These are phyloP conservation scores for Colletotrichum echinochloae DNA, from an alignment of 2,329 filamentous ascomycete species.

Conservation along the genomic window DNA sequence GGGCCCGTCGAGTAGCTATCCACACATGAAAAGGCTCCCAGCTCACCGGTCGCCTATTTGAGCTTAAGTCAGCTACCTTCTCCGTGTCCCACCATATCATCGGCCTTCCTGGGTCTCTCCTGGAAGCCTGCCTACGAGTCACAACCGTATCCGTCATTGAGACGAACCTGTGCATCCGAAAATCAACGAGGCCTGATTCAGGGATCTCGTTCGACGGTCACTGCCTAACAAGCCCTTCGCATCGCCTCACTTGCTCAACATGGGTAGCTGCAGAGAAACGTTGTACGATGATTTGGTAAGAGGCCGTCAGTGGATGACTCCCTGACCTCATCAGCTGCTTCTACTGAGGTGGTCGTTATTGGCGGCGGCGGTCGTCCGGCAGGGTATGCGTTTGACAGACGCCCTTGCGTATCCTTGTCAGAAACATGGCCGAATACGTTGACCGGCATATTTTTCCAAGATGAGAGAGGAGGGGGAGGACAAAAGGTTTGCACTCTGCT, in stretches of 20 bases:
- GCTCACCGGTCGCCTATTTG: slow-evolving; percentile 39
- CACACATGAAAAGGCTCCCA: slow-evolving; percentile 24
- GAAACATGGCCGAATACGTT: slow-evolving; percentile 29
- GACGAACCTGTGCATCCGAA: slow-evolving; percentile 11
- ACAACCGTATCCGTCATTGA: slow-evolving; percentile 13
- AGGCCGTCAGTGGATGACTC: slow-evolving; percentile 18
- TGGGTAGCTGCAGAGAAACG: slow-evolving; percentile 36
- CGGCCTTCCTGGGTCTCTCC: slow-evolving; percentile 2
- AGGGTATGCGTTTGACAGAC: slow-evolving; percentile 28
- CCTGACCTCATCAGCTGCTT: slow-evolving; percentile 37
- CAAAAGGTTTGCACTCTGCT: slow-evolving; percentile 29
- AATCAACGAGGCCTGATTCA: slow-evolving; percentile 21
- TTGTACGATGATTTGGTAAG: slow-evolving; percentile 37
- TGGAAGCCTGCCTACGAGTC: slow-evolving; percentile 18
- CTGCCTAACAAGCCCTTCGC: slow-evolving; percentile 15
- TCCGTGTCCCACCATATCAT: slow-evolving; percentile 30
- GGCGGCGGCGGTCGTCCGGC: slow-evolving; percentile 17
- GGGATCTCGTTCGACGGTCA: slow-evolving; percentile 21
- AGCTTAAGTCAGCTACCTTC: slow-evolving; percentile 37
- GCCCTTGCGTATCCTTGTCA: slow-evolving; percentile 30
- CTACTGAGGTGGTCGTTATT: slow-evolving; percentile 26
- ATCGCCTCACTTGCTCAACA: slow-evolving; percentile 23
- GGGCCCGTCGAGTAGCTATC: slow-evolving; percentile 29
- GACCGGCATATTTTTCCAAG: slow-evolving; percentile 35
- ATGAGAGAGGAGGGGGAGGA: not conserved